phyloP scores from a whole-genome alignment of 257 asterid species.

The Capsicum pubescens region DNA sequence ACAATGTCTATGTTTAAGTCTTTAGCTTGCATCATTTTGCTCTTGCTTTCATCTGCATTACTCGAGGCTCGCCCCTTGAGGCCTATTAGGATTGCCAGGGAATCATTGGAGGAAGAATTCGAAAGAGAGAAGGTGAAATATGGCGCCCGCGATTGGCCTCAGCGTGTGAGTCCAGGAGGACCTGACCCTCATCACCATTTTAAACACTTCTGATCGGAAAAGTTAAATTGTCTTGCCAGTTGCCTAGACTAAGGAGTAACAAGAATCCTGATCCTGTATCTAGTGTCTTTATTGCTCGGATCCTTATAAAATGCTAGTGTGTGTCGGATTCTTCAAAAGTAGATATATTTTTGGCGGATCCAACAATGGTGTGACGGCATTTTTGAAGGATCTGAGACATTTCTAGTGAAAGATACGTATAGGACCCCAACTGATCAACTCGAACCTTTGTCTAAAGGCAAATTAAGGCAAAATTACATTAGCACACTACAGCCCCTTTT shows the following conservation, averaged over 20 bases:
- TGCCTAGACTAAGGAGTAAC: neutral
- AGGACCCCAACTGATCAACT: neutral
- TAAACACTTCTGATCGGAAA: conserved; percentile 20
- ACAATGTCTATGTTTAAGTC: conserved; percentile 50
- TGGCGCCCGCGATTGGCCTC: conserved; percentile 43
- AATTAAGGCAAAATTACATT: neutral
- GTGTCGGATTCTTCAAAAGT: neutral
- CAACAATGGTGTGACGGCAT: neutral
- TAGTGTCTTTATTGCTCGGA: neutral
- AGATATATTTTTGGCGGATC: neutral
- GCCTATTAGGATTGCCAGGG: conserved; percentile 57
- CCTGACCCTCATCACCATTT: conserved; percentile 85
- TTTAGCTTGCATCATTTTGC: conserved; percentile 43
- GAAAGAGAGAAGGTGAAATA: conserved; percentile 33
- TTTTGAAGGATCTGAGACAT: neutral
- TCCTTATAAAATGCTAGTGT: neutral
- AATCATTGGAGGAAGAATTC: conserved; percentile 48
- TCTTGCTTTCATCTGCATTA: conserved; percentile 47
- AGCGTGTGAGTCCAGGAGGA: conserved; percentile 64
- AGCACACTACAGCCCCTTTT: neutral
- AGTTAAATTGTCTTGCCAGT: neutral
- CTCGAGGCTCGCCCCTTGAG: conserved; percentile 50
- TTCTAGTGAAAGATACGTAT: too few species aligned
- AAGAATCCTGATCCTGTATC: neutral
- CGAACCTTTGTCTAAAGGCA: neutral